Evolutionary conservation across 164 flowering plant genomes (phyloP).

Genomic region (Litsea cubeba): DNA sequence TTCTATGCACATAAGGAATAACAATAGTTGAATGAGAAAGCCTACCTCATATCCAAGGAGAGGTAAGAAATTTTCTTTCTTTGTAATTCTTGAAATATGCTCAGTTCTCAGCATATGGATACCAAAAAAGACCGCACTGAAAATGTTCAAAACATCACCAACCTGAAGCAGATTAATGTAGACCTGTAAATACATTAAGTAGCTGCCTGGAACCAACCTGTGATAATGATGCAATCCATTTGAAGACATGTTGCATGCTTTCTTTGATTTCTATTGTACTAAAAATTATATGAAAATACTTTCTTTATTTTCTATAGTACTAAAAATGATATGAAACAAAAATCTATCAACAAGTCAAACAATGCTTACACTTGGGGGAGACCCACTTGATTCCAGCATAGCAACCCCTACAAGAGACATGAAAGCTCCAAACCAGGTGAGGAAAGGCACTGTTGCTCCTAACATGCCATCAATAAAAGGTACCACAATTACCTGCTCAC

Average conservation of each 20-base stretch:
- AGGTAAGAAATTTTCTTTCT: conserved; percentile 50
- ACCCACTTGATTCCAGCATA: conserved; percentile 89
- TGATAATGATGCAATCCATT: neutral
- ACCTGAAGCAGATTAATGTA: conserved; percentile 37
- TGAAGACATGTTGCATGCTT: too few species aligned
- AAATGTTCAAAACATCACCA: conserved; percentile 75
- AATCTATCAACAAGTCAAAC: neutral
- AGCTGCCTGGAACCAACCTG: neutral
- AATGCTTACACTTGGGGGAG: conserved; percentile 71
- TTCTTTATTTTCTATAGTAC: neutral
- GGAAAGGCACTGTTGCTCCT: conserved; percentile 64
- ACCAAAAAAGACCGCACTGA: conserved; percentile 84
- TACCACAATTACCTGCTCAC: conserved; percentile 62
- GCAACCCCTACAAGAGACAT: conserved; percentile 65
- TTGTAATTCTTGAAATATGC: conserved; percentile 63
- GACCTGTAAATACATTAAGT: conserved; percentile 1
- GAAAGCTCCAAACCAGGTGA: conserved; percentile 80
- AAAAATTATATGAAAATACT: neutral
- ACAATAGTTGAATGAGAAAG: neutral
- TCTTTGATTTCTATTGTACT: neutral
- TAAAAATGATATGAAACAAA: neutral
- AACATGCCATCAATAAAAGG: conserved; percentile 79
- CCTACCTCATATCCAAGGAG: conserved; percentile 85
- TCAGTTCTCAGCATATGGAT: conserved; percentile 84
- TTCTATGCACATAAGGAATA: neutral